Evolutionary conservation across 345 rosid genomes (phyloP).

Genomic region (Brassica juncea): DNA sequence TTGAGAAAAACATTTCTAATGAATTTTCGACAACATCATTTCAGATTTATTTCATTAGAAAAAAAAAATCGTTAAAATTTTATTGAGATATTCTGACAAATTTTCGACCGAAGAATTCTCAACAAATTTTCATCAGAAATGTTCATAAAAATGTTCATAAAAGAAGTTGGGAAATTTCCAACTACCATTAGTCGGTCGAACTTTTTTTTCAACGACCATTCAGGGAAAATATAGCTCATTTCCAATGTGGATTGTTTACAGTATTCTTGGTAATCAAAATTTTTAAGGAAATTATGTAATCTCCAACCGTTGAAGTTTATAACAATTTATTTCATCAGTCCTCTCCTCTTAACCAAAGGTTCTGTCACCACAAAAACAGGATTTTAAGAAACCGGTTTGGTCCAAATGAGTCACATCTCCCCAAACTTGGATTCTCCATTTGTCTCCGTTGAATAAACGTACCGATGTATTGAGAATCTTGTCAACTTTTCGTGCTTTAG

Average conservation of each 20-base stretch:
- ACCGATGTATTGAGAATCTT: slow-evolving; percentile 65
- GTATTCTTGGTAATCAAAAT: neutral
- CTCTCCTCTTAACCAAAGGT: slow-evolving; percentile 53
- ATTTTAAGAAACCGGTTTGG: slow-evolving; percentile 47
- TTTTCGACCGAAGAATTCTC: no score
- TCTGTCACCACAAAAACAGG: slow-evolving; percentile 78
- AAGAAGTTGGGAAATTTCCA: no score
- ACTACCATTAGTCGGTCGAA: no score
- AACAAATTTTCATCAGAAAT: no score
- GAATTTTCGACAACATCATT: no score
- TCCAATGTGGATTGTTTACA: slow-evolving; percentile 29
- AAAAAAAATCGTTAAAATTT: no score
- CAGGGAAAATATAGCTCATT: slow-evolving; percentile 8
- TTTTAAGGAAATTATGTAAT: neutral
- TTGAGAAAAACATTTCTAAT: no score
- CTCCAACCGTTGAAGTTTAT: neutral
- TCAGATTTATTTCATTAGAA: no score
- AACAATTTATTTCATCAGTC: neutral
- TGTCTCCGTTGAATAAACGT: slow-evolving; percentile 48
- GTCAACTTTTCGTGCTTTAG: slow-evolving; percentile 44
- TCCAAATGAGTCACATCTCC: slow-evolving; percentile 67
- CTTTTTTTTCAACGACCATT: no score
- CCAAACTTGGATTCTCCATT: slow-evolving; percentile 58
- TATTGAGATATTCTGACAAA: no score
- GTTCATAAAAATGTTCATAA: no score